These are phyloP conservation scores for Wickerhamiella sorbophila DNA, from an alignment of 805 yeast species.

Conservation along the genomic window DNA sequence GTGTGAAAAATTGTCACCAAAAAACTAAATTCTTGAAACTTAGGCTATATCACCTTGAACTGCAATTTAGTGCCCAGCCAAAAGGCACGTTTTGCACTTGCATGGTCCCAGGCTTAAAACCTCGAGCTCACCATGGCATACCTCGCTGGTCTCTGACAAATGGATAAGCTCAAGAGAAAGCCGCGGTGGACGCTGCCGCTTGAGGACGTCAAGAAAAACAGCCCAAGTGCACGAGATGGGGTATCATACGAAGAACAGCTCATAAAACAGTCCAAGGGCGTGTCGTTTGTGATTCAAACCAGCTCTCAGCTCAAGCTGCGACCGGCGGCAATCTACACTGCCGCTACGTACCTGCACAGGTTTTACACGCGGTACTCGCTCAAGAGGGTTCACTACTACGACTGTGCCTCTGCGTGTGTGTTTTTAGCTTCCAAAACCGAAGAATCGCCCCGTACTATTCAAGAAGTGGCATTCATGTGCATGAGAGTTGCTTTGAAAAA, in stretches of 20 bases:
- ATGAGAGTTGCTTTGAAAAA: slow-evolving; percentile 35
- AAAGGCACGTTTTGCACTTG: no score
- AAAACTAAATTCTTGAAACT: no score
- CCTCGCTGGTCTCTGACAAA: slow-evolving; percentile 5
- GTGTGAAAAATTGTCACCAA: no score
- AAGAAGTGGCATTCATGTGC: slow-evolving; percentile 37
- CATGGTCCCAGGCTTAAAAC: no score
- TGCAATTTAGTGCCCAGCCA: no score
- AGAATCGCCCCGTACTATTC: slow-evolving; percentile 35
- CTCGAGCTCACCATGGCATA: no score
- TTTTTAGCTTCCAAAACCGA: slow-evolving; percentile 42
- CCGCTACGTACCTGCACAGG: slow-evolving; percentile 36
- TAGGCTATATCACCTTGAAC: no score
- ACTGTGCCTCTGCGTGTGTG: slow-evolving; percentile 36
- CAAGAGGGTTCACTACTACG: slow-evolving; percentile 33
- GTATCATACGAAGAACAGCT: slow-evolving; percentile 29
- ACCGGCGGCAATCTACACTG: slow-evolving; percentile 34
- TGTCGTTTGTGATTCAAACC: slow-evolving; percentile 32
- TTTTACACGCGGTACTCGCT: slow-evolving; percentile 36
- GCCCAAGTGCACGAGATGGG: slow-evolving; percentile 23
- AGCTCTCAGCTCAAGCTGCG: slow-evolving; percentile 34
- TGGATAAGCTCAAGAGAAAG: slow-evolving; percentile 15
- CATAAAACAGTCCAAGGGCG: slow-evolving; percentile 34
- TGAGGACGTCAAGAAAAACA: slow-evolving; percentile 11
- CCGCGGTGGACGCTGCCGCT: slow-evolving; percentile 20